Conservation (phyloP, 805 yeast species). For the Yarrowia keelungensis region DNA sequence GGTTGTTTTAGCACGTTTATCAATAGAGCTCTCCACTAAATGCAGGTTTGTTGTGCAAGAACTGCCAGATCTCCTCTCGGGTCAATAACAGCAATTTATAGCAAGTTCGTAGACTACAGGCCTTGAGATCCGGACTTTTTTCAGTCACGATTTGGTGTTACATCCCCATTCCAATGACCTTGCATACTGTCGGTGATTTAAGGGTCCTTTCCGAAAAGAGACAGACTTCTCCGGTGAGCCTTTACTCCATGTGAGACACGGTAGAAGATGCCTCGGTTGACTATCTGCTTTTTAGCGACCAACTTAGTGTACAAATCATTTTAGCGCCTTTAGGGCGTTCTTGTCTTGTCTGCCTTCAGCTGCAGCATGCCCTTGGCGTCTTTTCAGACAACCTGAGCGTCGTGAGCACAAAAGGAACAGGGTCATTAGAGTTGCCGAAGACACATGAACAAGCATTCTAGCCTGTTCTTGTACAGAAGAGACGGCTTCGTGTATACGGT, state of each 20-base stretch:
- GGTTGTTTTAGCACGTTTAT: slow-evolving; percentile 15
- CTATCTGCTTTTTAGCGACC: not conserved
- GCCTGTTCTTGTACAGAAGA: not conserved
- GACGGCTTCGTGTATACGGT: slow-evolving; percentile 1
- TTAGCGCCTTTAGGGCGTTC: not conserved
- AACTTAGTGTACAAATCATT: not conserved
- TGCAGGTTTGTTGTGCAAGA: not conserved
- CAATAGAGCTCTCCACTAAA: not conserved
- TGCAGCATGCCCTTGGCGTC: not conserved
- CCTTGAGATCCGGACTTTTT: too few relatives aligned
- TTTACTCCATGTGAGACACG: too few relatives aligned
- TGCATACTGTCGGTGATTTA: too few relatives aligned
- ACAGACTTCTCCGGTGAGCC: too few relatives aligned
- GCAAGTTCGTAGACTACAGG: not conserved
- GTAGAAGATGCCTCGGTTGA: too few relatives aligned
- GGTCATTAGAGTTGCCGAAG: not conserved
- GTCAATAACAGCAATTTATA: not conserved
- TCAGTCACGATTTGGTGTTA: too few relatives aligned
- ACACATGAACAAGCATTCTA: not conserved
- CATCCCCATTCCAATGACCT: too few relatives aligned
- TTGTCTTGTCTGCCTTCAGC: not conserved
- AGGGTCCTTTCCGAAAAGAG: too few relatives aligned
- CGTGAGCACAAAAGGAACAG: not conserved
- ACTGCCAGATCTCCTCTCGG: not conserved
- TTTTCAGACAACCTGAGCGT: not conserved